phyloP scores from a whole-genome alignment of 495 filamentous ascomycete genomes.

The Aspergillus conjunctus region DNA sequence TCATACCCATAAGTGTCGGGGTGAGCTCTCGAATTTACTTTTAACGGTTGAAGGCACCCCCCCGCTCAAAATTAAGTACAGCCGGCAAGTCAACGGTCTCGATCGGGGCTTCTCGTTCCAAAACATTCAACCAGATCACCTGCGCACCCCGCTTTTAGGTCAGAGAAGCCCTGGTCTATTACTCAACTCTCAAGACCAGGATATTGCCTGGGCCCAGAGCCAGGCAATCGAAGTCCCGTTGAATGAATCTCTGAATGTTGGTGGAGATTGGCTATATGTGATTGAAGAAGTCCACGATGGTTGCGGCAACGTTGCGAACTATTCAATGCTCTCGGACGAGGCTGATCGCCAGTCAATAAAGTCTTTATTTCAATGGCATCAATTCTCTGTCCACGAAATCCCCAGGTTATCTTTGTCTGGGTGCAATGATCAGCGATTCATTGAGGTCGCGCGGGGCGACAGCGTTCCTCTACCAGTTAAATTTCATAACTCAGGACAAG shows the following conservation, averaged over 20 bases:
- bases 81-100: constrained; percentile 73
- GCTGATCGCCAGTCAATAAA: constrained; percentile 62
- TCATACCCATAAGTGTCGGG: constrained; percentile 68
- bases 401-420: constrained; percentile 69
- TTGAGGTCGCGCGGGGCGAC: constrained; percentile 77
- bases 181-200: constrained; percentile 52
- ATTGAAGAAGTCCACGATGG: constrained; percentile 92
- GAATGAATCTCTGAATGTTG: constrained; percentile 78
- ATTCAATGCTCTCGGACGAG: constrained; percentile 57
- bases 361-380: constrained; percentile 67
- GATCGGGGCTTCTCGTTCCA: constrained; percentile 80
- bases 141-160: constrained; percentile 70
- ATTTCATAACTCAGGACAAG: constrained; percentile 63
- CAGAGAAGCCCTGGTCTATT: constrained; percentile 57
- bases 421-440: constrained; percentile 75
- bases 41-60: constrained; percentile 85
- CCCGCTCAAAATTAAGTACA: constrained; percentile 91
- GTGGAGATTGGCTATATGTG: constrained; percentile 83
- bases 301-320: constrained; percentile 83
- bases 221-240: constrained; percentile 75
- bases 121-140: constrained; percentile 86
- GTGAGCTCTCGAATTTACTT: constrained; percentile 81
- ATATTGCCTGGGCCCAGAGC: constrained; percentile 76
- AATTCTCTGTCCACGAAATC: constrained; percentile 86
- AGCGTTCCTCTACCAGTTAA: constrained; percentile 68